Evolutionary conservation across 495 filamentous ascomycete genomes (phyloP).

Genomic region (Mycothermus thermophilus): DNA sequence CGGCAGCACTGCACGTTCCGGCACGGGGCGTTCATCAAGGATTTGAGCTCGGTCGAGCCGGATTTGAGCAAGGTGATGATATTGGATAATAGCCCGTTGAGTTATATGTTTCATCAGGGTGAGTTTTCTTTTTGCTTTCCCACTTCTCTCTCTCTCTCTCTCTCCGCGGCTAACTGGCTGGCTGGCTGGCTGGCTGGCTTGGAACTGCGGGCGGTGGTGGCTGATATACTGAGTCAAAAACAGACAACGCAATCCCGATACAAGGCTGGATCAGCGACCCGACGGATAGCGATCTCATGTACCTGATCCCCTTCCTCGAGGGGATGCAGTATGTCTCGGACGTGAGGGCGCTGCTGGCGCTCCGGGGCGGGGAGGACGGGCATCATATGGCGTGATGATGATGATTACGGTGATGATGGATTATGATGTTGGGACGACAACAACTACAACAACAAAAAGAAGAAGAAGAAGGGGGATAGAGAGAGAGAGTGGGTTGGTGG

Average conservation of each 20-base stretch:
- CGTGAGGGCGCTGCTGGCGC: slow-evolving; percentile 73
- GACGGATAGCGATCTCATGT: slow-evolving; percentile 78
- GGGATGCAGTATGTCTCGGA: slow-evolving; percentile 92
- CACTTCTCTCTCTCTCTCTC: background rate
- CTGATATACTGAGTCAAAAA: no score
- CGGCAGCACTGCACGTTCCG: slow-evolving; percentile 91
- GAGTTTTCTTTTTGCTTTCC: slow-evolving; percentile 8
- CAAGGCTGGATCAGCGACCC: slow-evolving; percentile 89
- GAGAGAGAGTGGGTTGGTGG: no score
- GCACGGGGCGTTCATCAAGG: slow-evolving; percentile 94
- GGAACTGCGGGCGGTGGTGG: no score
- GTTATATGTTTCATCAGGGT: slow-evolving; percentile 99
- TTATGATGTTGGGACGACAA: no score
- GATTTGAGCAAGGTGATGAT: slow-evolving; percentile 97
- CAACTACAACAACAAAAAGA: no score
- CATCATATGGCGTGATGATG: slow-evolving; percentile 31
- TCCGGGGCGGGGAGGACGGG: slow-evolving; percentile 69
- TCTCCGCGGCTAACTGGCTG: no score
- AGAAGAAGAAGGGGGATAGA: background rate
- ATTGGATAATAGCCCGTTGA: slow-evolving; percentile 92
- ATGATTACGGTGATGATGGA: background rate
- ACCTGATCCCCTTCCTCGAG: slow-evolving; percentile 87
- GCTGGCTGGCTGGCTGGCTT: no score
- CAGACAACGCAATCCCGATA: slow-evolving; percentile 92
- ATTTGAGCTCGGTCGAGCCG: slow-evolving; percentile 87